Conservation (phyloP, 2,329 filamentous ascomycete species). For the Chaetomium sp. region DNA sequence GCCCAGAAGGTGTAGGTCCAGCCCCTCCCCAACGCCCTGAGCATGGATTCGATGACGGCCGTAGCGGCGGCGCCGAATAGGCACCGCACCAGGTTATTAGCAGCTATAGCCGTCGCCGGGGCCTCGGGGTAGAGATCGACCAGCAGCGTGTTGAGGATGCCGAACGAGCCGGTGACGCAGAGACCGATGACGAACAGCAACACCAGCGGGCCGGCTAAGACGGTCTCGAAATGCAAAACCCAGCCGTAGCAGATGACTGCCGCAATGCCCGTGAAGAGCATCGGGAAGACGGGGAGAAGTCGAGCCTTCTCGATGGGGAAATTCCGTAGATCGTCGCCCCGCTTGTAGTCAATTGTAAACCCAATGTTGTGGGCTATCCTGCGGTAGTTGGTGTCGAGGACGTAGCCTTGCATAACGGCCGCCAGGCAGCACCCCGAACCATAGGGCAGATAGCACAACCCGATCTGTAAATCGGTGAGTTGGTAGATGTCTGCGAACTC, state of each 20-base stretch:
- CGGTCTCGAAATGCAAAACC: constrained; percentile 54
- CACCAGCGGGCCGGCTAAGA: constrained; percentile 57
- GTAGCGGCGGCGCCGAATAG: constrained; percentile 61
- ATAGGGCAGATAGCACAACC: constrained; percentile 58
- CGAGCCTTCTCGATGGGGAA: constrained; percentile 60
- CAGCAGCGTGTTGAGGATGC: constrained; percentile 63
- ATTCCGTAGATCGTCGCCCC: constrained; percentile 52
- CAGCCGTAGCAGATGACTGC: constrained; percentile 60
- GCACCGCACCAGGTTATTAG: constrained; percentile 66
- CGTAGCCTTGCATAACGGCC: constrained; percentile 57
- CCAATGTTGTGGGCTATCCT: constrained; percentile 64
- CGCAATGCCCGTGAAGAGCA: constrained; percentile 56
- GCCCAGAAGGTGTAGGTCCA: constrained; percentile 65
- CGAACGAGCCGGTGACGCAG: constrained; percentile 63
- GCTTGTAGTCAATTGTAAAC: constrained; percentile 61
- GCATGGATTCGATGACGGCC: constrained; percentile 61
- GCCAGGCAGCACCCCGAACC: constrained; percentile 54
- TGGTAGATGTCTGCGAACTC: constrained; percentile 55
- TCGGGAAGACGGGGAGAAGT: constrained; percentile 56
- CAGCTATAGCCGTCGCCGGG: constrained; percentile 64
- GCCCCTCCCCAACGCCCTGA: constrained; percentile 58
- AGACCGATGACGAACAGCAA: constrained; percentile 60
- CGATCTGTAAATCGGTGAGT: constrained; percentile 54
- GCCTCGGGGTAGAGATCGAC: constrained; percentile 64
- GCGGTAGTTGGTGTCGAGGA: constrained; percentile 70